Base-by-base conservation (phyloP, 495 filamentous ascomycete genomes). In the Hypoxylon subgilvum region DNA sequence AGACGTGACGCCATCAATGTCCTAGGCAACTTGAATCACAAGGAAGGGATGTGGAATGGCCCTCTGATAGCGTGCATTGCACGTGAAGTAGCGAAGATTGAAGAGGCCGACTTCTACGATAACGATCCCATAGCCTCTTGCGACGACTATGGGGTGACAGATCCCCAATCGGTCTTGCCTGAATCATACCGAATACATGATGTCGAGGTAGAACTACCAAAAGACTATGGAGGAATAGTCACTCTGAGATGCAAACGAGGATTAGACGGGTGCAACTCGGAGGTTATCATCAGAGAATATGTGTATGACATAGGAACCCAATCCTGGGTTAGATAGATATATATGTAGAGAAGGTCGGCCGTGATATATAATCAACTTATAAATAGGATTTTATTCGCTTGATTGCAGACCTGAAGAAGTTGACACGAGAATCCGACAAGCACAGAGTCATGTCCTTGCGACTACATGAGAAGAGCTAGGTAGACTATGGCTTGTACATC, bases 1-100 rank as follows among this genome's bases (percentile, higher is more conserved):
- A 64, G 82, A 32, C 60, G 66, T 3, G 67, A 76, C 5, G 82
- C 82, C 0, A 63, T 84, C 12, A 21, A 44, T 10, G 55, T 80
- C 7, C 57, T 86, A 10, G 44, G 55, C 16, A 36, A 47, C 0
- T 52, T 65, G 5, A 57, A 68, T 4, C 80, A 84, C 58, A 72
- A 77, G 22, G 84, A 86, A 63, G 83, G 79, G 0, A 69, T 82
- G 1, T 87, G 82, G 81, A 61, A 70, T 36, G 35, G 46, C 3
- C 40, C 17, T 6, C 16, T 71, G 16, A 66, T 58, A 19, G 62
- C 66, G 0, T 14, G 45, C 18, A 52, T 76, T 8, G 72, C 69
- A 1, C 10, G 43, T 27, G 66, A 68, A 49, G 57, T 79, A 1
- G 60, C 77, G 25, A 56, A 66, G 27, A 61, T 79, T 6, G 78